phyloP scores from a whole-genome alignment of 768 basidiomycete genomes.

The Cystofilobasidium bisporidii region DNA sequence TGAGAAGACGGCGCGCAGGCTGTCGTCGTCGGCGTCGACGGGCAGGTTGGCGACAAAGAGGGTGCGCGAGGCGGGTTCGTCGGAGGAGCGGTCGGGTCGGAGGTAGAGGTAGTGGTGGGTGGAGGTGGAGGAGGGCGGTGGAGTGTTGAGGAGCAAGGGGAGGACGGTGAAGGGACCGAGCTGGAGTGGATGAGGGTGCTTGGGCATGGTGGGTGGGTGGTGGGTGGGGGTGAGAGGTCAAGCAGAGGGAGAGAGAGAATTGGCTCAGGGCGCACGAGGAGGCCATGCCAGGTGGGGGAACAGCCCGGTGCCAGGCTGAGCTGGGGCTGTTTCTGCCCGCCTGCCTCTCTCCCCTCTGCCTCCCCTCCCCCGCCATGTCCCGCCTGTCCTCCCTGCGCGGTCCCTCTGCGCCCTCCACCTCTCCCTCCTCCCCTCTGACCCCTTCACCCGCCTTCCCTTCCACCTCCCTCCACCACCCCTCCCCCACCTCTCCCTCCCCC shows the following conservation, averaged over 20 bases:
- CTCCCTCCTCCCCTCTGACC: slow-evolving; percentile 7
- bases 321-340: neutral
- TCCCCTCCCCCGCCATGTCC: slow-evolving; percentile 14
- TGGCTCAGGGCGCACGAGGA: too few species aligned
- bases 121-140: neutral
- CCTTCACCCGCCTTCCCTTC: slow-evolving; percentile 1
- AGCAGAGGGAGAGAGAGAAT: neutral
- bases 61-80: slow-evolving; percentile 50
- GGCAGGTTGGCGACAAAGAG: slow-evolving; percentile 84
- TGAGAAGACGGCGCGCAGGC: slow-evolving; percentile 68
- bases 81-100: slow-evolving; percentile 49
- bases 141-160: slow-evolving; percentile 1
- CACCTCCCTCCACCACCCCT: neutral
- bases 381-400: slow-evolving; percentile 26
- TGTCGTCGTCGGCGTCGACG: slow-evolving; percentile 74
- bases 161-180: slow-evolving; percentile 19
- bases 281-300: too few species aligned
- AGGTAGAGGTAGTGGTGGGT: slow-evolving; percentile 63
- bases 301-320: too few species aligned
- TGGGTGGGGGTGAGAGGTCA: neutral
- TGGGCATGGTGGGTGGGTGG: slow-evolving; percentile 3
- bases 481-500: neutral
- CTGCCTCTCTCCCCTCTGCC: neutral
- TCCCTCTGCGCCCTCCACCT: slow-evolving; percentile 21
- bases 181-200: neutral